A percentile compares a stretch with the other conserved stretches of the same genome.
phyloP scores from a whole-genome alignment of 2,329 filamentous ascomycete species.

The Ophiostoma pallidulum region DNA sequence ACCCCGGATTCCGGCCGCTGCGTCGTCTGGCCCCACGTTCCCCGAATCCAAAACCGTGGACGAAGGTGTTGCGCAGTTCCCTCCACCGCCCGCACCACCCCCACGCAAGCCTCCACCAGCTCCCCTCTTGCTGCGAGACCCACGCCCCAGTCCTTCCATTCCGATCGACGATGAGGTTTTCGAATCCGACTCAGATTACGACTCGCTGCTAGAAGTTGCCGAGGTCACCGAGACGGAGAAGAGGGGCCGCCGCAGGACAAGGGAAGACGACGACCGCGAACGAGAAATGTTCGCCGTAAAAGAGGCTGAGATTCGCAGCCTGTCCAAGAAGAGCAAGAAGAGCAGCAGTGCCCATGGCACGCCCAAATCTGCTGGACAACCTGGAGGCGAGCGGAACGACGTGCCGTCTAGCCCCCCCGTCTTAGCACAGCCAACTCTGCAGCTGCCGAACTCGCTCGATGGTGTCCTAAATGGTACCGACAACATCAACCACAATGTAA shows the following conservation, averaged over 20 bases:
- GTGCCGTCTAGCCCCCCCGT: slow-evolving; percentile 31
- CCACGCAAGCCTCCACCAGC: slow-evolving; percentile 77
- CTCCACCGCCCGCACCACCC: slow-evolving; percentile 46
- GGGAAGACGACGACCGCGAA: slow-evolving; percentile 77
- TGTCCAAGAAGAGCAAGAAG: slow-evolving; percentile 62
- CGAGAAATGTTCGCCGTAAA: slow-evolving; percentile 59
- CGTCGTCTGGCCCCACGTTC: background rate
- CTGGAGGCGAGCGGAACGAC: slow-evolving; percentile 24
- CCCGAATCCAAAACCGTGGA: slow-evolving; percentile 33
- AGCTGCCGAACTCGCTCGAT: slow-evolving; percentile 41
- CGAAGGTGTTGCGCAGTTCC: slow-evolving; percentile 40
- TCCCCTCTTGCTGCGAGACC: slow-evolving; percentile 60
- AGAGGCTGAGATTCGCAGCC: slow-evolving; percentile 60
- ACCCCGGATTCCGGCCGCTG: slow-evolving; percentile 35
- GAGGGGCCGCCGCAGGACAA: slow-evolving; percentile 71
- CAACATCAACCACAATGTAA: slow-evolving; percentile 8
- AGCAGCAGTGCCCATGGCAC: slow-evolving; percentile 41
- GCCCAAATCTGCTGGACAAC: slow-evolving; percentile 31
- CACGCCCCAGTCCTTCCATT: slow-evolving; percentile 22
- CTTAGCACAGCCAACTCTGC: slow-evolving; percentile 25
- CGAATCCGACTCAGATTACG: slow-evolving; percentile 78
- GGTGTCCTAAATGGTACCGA: slow-evolving; percentile 36
- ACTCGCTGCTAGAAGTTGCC: slow-evolving; percentile 63
- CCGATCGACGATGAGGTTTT: slow-evolving; percentile 47
- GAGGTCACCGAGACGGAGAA: slow-evolving; percentile 48